Conservation (phyloP, 768 basidiomycete genomes). For the Piloderma croceum region DNA sequence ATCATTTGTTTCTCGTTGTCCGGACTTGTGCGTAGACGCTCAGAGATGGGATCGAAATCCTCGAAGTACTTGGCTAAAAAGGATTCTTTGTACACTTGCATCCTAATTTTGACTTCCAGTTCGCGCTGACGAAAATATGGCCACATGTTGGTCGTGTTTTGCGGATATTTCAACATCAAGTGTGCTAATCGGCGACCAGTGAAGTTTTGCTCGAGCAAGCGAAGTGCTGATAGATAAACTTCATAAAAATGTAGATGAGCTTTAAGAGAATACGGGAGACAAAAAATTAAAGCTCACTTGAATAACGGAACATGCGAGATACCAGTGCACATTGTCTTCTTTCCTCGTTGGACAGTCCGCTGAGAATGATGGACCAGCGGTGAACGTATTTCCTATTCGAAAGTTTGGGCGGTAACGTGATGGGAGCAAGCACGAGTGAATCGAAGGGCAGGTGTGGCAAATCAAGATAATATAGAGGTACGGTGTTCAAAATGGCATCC, state of each 20-base stretch:
- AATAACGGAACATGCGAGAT: conserved; percentile 58
- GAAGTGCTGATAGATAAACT: conserved; percentile 62
- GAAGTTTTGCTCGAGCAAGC: conserved; percentile 42
- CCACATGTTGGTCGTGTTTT: conserved; percentile 60
- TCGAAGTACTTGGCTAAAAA: conserved; percentile 43
- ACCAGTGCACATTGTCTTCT: conserved; percentile 44
- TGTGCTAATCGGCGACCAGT: conserved; percentile 43
- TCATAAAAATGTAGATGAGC: not conserved
- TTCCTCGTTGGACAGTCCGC: conserved; percentile 39
- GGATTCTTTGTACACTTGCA: conserved; percentile 37
- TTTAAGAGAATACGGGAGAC: conserved; percentile 5
- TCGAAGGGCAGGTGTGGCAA: conserved; percentile 20
- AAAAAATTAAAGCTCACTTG: conserved; percentile 34
- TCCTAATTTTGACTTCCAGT: conserved; percentile 35
- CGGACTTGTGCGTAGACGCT: conserved; percentile 52
- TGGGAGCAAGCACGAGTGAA: conserved; percentile 26
- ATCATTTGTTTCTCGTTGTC: conserved; percentile 52
- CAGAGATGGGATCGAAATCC: conserved; percentile 32
- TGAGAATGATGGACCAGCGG: conserved; percentile 49
- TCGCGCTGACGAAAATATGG: conserved; percentile 57
- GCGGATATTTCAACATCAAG: conserved; percentile 34
- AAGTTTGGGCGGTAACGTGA: conserved; percentile 54
- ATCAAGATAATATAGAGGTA: conserved; percentile 35
- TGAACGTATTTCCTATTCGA: conserved; percentile 52
- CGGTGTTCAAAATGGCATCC: too few relatives aligned